phyloP scores from a whole-genome alignment of 495 filamentous ascomycete genomes.

The Penicillium mononematosum region DNA sequence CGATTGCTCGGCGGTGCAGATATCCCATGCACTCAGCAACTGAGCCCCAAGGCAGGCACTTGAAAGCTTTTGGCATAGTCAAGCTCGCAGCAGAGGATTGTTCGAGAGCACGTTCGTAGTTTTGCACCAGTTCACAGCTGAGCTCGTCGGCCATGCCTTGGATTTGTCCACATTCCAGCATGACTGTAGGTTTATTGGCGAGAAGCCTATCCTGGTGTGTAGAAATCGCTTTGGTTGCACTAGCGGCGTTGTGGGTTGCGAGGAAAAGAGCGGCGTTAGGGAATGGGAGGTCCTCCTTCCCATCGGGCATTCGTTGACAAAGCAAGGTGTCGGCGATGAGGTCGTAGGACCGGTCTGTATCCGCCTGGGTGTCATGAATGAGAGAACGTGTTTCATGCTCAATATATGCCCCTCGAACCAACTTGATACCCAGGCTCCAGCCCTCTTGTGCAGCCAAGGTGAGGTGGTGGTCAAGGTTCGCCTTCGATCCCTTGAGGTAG shows the following conservation, averaged over 20 bases:
- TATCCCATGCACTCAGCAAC: constrained; percentile 40
- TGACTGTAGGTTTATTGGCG: constrained; percentile 24
- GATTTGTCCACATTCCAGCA: constrained; percentile 57
- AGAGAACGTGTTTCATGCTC: constrained; percentile 34
- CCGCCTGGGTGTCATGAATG: constrained; percentile 44
- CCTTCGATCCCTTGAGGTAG: constrained; percentile 39
- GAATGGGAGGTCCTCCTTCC: constrained; percentile 22
- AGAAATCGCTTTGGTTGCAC: constrained; percentile 32
- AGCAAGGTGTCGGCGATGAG: constrained; percentile 37
- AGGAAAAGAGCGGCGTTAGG: constrained; percentile 40
- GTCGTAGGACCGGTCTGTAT: constrained; percentile 44
- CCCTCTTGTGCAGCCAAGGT: constrained; percentile 30
- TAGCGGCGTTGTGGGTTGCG: constrained; percentile 40
- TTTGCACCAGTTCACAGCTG: constrained; percentile 31
- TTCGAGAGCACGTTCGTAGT: constrained; percentile 24
- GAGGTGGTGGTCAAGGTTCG: constrained; percentile 35
- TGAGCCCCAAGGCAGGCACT: constrained; percentile 40
- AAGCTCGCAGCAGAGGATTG: constrained; percentile 14
- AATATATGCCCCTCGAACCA: constrained; percentile 46
- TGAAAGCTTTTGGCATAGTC: constrained; percentile 33
- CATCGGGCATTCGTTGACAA: constrained; percentile 19
- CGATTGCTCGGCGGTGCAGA: constrained; percentile 35
- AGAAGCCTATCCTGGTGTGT: constrained; percentile 25
- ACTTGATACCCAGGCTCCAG: constrained; percentile 38
- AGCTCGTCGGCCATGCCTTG: constrained; percentile 51